These are phyloP conservation scores for Phyllosticta citriasiana DNA, from an alignment of 2,329 filamentous ascomycete genomes.

Conservation along the genomic window DNA sequence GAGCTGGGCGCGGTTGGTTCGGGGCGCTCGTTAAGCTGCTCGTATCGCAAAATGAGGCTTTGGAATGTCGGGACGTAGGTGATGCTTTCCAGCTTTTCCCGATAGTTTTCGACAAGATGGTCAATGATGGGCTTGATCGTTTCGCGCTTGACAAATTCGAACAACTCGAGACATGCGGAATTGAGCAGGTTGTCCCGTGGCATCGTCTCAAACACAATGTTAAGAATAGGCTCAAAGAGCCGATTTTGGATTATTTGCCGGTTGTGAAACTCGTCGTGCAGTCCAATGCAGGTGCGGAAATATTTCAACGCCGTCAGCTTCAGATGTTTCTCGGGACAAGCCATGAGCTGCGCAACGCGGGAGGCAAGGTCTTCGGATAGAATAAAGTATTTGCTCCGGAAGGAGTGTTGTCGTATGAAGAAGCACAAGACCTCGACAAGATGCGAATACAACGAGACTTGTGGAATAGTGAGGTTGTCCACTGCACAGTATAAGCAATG, in stretches of 20 bases:
- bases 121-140: slow-evolving; percentile 62
- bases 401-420: slow-evolving; percentile 81
- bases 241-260: slow-evolving; percentile 73
- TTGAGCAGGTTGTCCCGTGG: slow-evolving; percentile 88
- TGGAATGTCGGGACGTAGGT: slow-evolving; percentile 81
- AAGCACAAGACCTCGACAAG: slow-evolving; percentile 89
- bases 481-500: slow-evolving; percentile 30
- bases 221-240: slow-evolving; percentile 73
- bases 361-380: slow-evolving; percentile 67
- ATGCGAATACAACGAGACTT: slow-evolving; percentile 84
- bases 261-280: slow-evolving; percentile 87
- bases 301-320: slow-evolving; percentile 89
- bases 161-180: slow-evolving; percentile 87
- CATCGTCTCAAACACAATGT: slow-evolving; percentile 76
- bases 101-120: slow-evolving; percentile 75
- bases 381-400: slow-evolving; percentile 81
- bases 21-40: slow-evolving; percentile 56
- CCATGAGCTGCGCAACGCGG: slow-evolving; percentile 72
- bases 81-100: slow-evolving; percentile 64
- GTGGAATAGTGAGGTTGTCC: slow-evolving; percentile 65
- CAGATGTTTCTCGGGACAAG: slow-evolving; percentile 79
- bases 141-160: slow-evolving; percentile 67
- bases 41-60: slow-evolving; percentile 64
- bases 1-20: slow-evolving; percentile 49
- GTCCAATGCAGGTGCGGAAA: slow-evolving; percentile 73